Evolutionary conservation across 148 eudicot genomes (phyloP).

Genomic region (Amaranthus hypochondriacus): DNA sequence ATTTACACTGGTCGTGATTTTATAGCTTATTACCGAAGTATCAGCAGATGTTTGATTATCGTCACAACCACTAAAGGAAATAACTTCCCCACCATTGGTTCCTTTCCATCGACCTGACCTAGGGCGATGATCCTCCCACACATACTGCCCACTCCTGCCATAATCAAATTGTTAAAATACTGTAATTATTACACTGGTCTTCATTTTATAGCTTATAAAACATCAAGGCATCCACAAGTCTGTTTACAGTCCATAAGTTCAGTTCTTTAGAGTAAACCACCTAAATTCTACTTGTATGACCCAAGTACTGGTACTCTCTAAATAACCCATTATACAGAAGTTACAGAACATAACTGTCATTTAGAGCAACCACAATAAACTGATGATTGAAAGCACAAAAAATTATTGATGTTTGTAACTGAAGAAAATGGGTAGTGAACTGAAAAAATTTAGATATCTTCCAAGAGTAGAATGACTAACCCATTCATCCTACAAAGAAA

Average conservation of each 20-base stretch:
- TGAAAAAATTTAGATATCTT: neutral
- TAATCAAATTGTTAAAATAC: slow-evolving; percentile 1
- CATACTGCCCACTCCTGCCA: slow-evolving; percentile 71
- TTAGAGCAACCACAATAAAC: too few species aligned
- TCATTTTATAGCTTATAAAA: neutral
- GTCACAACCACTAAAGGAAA: slow-evolving; percentile 97
- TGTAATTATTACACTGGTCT: neutral
- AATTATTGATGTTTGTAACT: neutral
- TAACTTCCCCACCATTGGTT: slow-evolving; percentile 81
- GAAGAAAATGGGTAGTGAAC: neutral
- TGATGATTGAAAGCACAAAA: neutral
- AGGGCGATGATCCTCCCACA: slow-evolving; percentile 98
- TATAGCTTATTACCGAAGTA: slow-evolving; percentile 55
- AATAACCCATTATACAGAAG: neutral
- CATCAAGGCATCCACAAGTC: neutral
- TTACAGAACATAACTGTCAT: neutral
- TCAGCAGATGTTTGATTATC: slow-evolving; percentile 95
- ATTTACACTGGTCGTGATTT: too few species aligned
- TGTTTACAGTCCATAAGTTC: neutral
- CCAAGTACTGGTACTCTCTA: neutral
- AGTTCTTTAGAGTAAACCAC: neutral
- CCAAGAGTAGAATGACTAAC: slow-evolving; percentile 29
- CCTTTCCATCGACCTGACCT: slow-evolving; percentile 91
- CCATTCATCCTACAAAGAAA: slow-evolving; percentile 90
- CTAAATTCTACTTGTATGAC: neutral